Evolutionary conservation across 2,329 filamentous ascomycete species (phyloP).

Genomic region (Gaeumannomyces tritici): DNA sequence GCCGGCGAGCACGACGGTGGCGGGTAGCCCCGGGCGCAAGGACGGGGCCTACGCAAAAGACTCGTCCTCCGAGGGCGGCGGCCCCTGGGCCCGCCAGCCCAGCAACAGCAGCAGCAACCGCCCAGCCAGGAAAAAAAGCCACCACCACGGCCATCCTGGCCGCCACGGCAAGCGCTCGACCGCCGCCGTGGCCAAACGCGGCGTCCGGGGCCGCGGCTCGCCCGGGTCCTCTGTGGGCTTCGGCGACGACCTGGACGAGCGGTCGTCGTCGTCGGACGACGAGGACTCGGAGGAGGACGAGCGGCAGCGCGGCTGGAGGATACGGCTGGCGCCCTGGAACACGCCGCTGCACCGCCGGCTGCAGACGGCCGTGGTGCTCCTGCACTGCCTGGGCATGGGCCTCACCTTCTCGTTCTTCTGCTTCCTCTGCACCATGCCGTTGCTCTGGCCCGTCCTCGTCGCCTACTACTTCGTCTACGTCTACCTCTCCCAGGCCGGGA

Average conservation of each 20-base stretch:
- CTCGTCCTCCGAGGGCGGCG: neutral
- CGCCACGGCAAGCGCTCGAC: neutral
- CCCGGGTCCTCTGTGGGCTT: conserved; percentile 2
- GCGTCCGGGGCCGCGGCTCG: neutral
- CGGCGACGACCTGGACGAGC: conserved; percentile 3
- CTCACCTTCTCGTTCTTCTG: conserved; percentile 72
- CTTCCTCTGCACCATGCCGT: conserved; percentile 78
- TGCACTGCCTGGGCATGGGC: conserved; percentile 64
- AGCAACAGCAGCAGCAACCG: neutral
- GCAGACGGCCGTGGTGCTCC: conserved; percentile 69
- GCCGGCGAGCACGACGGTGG: neutral
- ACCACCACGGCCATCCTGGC: neutral
- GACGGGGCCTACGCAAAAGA: neutral
- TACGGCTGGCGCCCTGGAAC: conserved; percentile 76
- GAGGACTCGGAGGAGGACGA: neutral
- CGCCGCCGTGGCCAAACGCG: neutral
- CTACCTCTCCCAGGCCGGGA: conserved; percentile 67
- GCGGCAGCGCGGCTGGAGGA: conserved; percentile 26
- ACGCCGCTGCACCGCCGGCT: conserved; percentile 62
- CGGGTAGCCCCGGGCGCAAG: neutral
- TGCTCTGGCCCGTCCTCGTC: conserved; percentile 74
- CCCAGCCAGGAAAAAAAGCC: neutral
- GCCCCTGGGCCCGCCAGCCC: neutral
- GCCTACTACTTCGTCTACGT: conserved; percentile 80
- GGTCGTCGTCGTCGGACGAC: neutral